Conservation (phyloP, 352 stramenopile species). For the Phytopythium cucurbitacearum region DNA sequence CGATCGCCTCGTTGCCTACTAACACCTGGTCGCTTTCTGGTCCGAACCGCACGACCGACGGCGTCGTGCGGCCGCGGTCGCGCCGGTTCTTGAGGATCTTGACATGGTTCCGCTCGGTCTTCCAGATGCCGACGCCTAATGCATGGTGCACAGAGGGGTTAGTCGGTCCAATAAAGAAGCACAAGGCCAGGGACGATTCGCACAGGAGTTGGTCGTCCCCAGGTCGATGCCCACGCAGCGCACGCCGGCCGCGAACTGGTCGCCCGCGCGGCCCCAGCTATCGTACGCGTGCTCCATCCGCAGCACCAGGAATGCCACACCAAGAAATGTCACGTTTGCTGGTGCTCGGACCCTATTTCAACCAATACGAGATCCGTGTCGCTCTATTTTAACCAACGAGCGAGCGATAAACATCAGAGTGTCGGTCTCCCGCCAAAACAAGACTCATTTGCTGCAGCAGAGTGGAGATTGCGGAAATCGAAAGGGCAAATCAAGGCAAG, state of each 20-base stretch:
- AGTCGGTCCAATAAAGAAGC: background rate
- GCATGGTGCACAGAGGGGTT: background rate
- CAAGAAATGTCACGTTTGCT: too few relatives aligned
- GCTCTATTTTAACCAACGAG: background rate
- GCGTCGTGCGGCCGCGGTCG: conserved; percentile 64
- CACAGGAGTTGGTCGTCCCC: conserved; percentile 99
- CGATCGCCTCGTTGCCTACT: conserved; percentile 55
- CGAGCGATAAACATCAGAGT: conserved; percentile 5
- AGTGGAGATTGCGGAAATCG: background rate
- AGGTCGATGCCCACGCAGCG: conserved; percentile 99
- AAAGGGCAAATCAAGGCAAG: background rate
- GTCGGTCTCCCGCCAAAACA: conserved; percentile 7
- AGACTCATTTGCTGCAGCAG: background rate
- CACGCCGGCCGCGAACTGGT: conserved; percentile 66
- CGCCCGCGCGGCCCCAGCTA: conserved; percentile 64
- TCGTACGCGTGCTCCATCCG: conserved; percentile 46
- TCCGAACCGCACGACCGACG: conserved; percentile 75
- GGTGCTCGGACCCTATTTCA: background rate
- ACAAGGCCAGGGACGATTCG: background rate
- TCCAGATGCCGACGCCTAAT: conserved; percentile 74
- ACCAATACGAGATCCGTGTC: background rate
- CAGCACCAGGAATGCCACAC: too few relatives aligned
- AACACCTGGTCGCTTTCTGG: conserved; percentile 34
- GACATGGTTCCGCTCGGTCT: conserved; percentile 72
- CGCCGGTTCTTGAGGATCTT: conserved; percentile 80